Base-by-base conservation (phyloP, 106 monocot species). In the Vanilla planifolia region DNA sequence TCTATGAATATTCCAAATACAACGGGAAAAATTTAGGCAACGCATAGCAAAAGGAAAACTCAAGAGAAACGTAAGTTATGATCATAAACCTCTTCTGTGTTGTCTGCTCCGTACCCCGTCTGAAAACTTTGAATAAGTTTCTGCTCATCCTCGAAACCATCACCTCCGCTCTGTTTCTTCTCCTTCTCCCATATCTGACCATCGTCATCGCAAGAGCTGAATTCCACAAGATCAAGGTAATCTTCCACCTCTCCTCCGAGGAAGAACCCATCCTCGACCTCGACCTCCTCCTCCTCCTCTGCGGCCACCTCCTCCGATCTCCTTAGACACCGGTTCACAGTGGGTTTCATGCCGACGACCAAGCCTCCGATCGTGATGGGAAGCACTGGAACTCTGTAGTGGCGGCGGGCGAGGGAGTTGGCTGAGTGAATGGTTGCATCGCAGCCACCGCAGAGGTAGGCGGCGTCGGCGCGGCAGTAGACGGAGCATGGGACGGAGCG, bases 401-500 rank as follows among this genome's bases (percentile, higher is more conserved):
- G 78, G 39, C 72, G 66, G 29, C 72, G 67, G 21, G 78, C 72
- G 25, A 73, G 72, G 4, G 62, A 63, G 57, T 78, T 78, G 14
- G 67, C 68, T 1, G 78, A 48, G 72, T 78, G 73, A 42, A 78
- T 55, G 32, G 68, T 48, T 8, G 78, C 67, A 43, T 78, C 73
- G 48, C 78, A 78, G 14, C 47, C 57, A 20, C 56, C 17, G 53
- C 78, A 78, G 50, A 78, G 73, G 24, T 46, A 56, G 13, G 78
- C 78, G 26, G 63, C 55, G 26, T 78, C 78, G 6, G 73, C 72
- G 5, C 55, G 58, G 59, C 78, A 78, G 68, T 73, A 73, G 7
- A 78, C 32, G 2, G 63, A 55, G 33, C 57, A 55, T 10, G 78
- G 73, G 20, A 45, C 68, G 15, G 73, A 67, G 9, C 55, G 55